Evolutionary conservation across 805 yeast genomes (phyloP).

Genomic region (Vanderwaltozyma verrucispora): DNA sequence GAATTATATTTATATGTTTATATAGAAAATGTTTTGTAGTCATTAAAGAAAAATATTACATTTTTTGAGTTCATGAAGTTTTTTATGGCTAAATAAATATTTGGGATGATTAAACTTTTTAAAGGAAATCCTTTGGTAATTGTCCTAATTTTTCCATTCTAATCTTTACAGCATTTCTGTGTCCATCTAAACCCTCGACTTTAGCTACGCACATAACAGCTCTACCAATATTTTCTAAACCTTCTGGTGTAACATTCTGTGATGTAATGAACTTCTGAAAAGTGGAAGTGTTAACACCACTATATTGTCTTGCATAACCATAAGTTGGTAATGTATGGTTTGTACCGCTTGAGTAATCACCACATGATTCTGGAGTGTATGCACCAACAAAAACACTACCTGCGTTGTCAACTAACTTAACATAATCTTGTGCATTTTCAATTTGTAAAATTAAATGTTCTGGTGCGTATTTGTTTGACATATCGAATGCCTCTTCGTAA

Average conservation of each 20-base stretch:
- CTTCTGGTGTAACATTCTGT: conserved; percentile 80
- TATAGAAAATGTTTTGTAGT: too few species aligned
- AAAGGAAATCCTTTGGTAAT: conserved; percentile 28
- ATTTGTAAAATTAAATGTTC: conserved; percentile 94
- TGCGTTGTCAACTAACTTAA: conserved; percentile 74
- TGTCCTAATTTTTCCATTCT: conserved; percentile 78
- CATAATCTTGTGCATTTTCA: conserved; percentile 63
- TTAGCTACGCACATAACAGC: conserved; percentile 95
- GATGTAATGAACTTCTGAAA: conserved; percentile 93
- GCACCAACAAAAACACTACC: conserved; percentile 97
- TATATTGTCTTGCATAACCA: conserved; percentile 95
- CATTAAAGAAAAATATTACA: too few species aligned
- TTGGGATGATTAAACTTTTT: background rate
- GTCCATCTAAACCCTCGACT: conserved; percentile 95
- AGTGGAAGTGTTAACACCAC: conserved; percentile 94
- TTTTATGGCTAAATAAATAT: too few species aligned
- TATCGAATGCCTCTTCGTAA: conserved; percentile 71
- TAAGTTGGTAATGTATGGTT: conserved; percentile 98
- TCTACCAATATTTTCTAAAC: conserved; percentile 80
- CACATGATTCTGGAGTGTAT: conserved; percentile 94
- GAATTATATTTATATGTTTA: too few species aligned
- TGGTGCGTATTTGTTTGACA: conserved; percentile 91
- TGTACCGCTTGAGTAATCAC: conserved; percentile 97
- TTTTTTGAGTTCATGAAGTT: too few species aligned
- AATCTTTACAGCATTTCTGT: conserved; percentile 91